These are phyloP conservation scores for Trifolium repens DNA, from an alignment of 306 rosid species.

Conservation along the genomic window DNA sequence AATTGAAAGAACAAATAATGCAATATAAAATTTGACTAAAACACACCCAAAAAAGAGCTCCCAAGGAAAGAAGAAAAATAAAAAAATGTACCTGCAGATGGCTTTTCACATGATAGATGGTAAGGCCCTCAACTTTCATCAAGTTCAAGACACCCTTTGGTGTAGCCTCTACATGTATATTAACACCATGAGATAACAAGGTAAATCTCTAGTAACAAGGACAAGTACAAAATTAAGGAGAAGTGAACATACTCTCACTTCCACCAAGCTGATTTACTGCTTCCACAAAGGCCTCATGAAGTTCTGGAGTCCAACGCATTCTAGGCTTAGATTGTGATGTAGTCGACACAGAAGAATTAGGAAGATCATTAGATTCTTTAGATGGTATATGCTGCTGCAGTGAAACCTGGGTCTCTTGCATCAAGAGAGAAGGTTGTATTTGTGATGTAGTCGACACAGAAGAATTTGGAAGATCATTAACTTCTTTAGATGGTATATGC, in stretches of 20 bases:
- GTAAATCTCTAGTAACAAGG: constrained; percentile 8
- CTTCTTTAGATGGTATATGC: constrained; percentile 56
- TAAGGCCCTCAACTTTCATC: constrained; percentile 89
- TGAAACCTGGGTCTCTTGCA: constrained; percentile 53
- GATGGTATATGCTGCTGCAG: constrained; percentile 49
- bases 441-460: constrained; percentile 57
- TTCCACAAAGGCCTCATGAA: constrained; percentile 93
- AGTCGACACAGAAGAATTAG: constrained; percentile 54
- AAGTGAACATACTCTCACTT: constrained; percentile 67
- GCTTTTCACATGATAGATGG: constrained; percentile 97
- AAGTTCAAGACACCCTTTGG: constrained; percentile 90
- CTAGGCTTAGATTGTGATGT: constrained; percentile 71
- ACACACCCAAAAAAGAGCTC: background rate
- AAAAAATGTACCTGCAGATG: constrained; percentile 74
- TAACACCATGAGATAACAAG: constrained; percentile 35
- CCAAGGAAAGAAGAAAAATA: constrained; percentile 32
- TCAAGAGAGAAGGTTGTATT: constrained; percentile 34
- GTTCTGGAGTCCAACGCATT: constrained; percentile 99
- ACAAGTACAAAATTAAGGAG: constrained; percentile 25
- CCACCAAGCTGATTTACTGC: constrained; percentile 95
- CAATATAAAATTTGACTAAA: constrained; percentile 20
- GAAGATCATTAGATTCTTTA: constrained; percentile 50
- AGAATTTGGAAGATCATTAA: constrained; percentile 50
- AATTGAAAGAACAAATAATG: constrained; percentile 32
- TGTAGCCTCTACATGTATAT: constrained; percentile 73